Evolutionary conservation across 768 basidiomycete genomes (phyloP), one percentile per base, ranked within the genome.

Genomic region (Amanita pseudoporphyria): DNA sequence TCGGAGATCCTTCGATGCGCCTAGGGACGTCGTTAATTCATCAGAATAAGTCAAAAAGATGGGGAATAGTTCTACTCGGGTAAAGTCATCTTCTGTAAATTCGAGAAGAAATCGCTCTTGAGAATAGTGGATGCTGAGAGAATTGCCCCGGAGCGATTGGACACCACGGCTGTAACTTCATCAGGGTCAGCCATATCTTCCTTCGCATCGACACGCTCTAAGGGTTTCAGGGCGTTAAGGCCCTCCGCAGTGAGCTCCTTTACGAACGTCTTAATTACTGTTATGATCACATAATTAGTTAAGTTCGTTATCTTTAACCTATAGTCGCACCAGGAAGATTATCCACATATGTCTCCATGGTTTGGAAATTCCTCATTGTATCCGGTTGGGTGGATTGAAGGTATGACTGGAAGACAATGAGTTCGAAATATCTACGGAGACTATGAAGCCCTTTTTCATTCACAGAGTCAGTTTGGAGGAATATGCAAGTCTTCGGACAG

Each of bases 201-300:
- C 36, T 76, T 70, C 1, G 76, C 63, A 39, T 83, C 79, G 19
- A 81, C 78, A 16, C 87, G 77, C 55, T 86, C 83, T 7, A 98
- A 71, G 2, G 93, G 94, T 51, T 83, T 85, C 47, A 99, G 64
- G 0, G 85, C 83, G 51, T 87, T 75, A 43, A 88, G 63, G 3
- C 84, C 84, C n/a, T 92, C 85, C 14, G 74, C 74, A 37, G 81
- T 65, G 39, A 99, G 74, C 54, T 98, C 96, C 52, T 88, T 91
- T 68, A 93, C 82, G 52, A 98, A 94, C 0, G 96, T 99, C 62
- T 85, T 86, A 67, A 98, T 92, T 12, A 98, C 95, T 87, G 51
- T 2, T 40, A 10, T 12, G 19, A 38, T 26, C 6, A 44, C 12
- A 13, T 45, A 24, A 19, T 16, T 36, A 22, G 19, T 22, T 12